These are phyloP conservation scores for Hymenoscyphus occultus DNA, from an alignment of 2,329 filamentous ascomycete species.

Conservation along the genomic window DNA sequence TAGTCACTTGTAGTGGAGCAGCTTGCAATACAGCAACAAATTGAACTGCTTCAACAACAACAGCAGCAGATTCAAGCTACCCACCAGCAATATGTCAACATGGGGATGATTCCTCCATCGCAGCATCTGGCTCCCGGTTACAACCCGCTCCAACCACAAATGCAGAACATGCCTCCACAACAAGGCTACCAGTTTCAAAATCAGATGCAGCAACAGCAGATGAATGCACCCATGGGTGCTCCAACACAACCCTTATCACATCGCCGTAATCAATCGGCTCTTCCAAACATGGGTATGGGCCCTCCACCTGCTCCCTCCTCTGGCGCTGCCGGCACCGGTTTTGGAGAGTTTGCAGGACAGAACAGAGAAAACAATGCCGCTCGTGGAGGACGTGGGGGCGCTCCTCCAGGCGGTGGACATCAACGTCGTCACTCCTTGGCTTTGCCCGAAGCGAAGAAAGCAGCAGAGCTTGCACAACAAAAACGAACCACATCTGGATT, in stretches of 20 bases:
- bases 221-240: conserved; percentile 70
- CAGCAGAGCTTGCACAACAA: conserved; percentile 92
- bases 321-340: conserved; percentile 71
- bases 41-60: conserved; percentile 94
- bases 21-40: conserved; percentile 95
- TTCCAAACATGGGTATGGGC: conserved; percentile 88
- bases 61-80: conserved; percentile 96
- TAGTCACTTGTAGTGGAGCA: conserved; percentile 72
- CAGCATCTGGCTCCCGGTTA: conserved; percentile 74
- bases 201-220: conserved; percentile 65
- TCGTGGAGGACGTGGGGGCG: conserved; percentile 71
- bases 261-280: conserved; percentile 95
- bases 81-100: conserved; percentile 96
- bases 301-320: conserved; percentile 89
- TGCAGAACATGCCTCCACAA: conserved; percentile 75
- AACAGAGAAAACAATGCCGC: conserved; percentile 56
- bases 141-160: conserved; percentile 74
- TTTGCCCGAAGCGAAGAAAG: conserved; percentile 94
- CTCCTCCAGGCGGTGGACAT: conserved; percentile 71
- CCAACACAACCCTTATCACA: conserved; percentile 79
- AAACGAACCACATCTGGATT: conserved; percentile 92
- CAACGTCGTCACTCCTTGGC: conserved; percentile 92
- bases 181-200: conserved; percentile 86
- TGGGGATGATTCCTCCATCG: conserved; percentile 88
- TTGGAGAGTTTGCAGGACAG: conserved; percentile 74